A percentile compares a stretch with the other conserved stretches of the same genome.
These are phyloP conservation scores for Ascochyta clinopodiicola DNA, from an alignment of 2,329 filamentous ascomycete genomes.

Conservation along the genomic window DNA sequence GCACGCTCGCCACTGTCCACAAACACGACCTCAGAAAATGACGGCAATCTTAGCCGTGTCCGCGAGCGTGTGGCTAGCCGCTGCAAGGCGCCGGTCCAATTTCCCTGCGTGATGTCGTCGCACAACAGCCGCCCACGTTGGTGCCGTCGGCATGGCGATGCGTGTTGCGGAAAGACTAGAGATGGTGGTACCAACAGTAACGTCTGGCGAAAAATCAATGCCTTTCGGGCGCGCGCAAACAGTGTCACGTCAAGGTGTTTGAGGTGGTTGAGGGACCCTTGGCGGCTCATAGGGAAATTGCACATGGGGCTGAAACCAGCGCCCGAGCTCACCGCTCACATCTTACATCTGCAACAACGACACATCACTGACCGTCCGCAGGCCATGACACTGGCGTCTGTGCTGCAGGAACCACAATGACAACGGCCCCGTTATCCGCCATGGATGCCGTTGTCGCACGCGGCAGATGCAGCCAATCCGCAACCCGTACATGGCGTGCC, in stretches of 20 bases:
- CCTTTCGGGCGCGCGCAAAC: background rate
- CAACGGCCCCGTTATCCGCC: slow-evolving; percentile 24
- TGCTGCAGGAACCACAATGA: slow-evolving; percentile 31
- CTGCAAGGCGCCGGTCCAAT: slow-evolving; percentile 31
- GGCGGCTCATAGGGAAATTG: slow-evolving; percentile 43
- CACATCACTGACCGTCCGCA: no score
- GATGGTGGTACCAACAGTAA: background rate
- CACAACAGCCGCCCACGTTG: slow-evolving; percentile 12
- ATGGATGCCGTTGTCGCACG: slow-evolving; percentile 37
- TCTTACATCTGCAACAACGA: slow-evolving; percentile 1
- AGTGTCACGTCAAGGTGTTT: background rate
- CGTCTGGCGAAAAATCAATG: background rate
- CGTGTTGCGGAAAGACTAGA: background rate
- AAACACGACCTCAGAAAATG: slow-evolving; percentile 17
- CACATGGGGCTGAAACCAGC: slow-evolving; percentile 38
- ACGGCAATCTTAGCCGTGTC: slow-evolving; percentile 34
- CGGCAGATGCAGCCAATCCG: slow-evolving; percentile 35
- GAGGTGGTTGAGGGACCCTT: slow-evolving; percentile 24
- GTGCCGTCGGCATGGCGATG: slow-evolving; percentile 11
- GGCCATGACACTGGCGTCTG: slow-evolving; percentile 10
- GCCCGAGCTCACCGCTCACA: slow-evolving; percentile 30
- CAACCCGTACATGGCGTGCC: slow-evolving; percentile 6
- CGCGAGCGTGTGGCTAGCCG: slow-evolving; percentile 23
- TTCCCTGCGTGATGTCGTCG: slow-evolving; percentile 24
- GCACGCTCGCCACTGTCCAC: slow-evolving; percentile 3